Percentiles rank a stretch among this genome's conserved stretches.
Conservation (phyloP, 257 asterid genomes). For the Plantago elongata region DNA sequence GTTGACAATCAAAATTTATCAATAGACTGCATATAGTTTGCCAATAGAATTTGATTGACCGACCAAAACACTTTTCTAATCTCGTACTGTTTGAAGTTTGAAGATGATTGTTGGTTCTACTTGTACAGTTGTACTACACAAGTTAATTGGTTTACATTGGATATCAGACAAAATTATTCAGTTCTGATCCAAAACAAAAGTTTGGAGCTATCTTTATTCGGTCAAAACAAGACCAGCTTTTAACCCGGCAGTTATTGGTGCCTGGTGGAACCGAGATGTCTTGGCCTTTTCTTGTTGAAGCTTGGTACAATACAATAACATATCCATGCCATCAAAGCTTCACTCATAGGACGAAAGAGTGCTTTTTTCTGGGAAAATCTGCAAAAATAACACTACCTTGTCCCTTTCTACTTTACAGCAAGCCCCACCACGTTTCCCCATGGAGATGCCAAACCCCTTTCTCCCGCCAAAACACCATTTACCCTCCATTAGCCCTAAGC, state of each 20-base stretch:
- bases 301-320: not conserved
- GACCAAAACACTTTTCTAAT: no score
- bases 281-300: conserved; percentile 15
- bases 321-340: not conserved
- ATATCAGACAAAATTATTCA: no score
- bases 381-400: not conserved
- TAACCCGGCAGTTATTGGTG: conserved; percentile 4
- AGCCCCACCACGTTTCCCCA: conserved; percentile 4
- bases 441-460: conserved; percentile 19
- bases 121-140: no score
- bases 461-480: conserved; percentile 42
- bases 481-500: not conserved
- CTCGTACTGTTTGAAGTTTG: no score
- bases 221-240: not conserved
- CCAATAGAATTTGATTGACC: no score
- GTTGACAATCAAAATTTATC: not conserved
- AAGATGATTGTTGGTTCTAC: no score
- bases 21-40: not conserved
- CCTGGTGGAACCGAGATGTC: conserved; percentile 16
- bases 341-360: conserved; percentile 2
- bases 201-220: not conserved
- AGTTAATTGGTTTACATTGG: no score
- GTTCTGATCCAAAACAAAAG: not conserved
- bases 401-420: conserved; percentile 4
- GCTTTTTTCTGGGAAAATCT: conserved; percentile 6